Evolutionary conservation across 2,329 filamentous ascomycete genomes (phyloP).

Genomic region (Curvularia sp.): DNA sequence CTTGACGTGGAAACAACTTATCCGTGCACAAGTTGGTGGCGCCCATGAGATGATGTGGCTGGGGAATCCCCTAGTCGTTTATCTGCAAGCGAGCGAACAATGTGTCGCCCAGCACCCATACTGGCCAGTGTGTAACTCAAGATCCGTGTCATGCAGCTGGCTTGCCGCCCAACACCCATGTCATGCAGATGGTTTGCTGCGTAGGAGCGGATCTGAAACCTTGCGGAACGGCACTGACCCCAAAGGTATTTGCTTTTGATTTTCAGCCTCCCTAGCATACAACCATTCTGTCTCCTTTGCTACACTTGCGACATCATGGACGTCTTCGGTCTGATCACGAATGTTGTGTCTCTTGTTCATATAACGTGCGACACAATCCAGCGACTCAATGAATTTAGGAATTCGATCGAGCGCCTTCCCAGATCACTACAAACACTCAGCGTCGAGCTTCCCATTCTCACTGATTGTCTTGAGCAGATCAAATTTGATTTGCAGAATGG

Average conservation of each 20-base stretch:
- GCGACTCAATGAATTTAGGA: background rate
- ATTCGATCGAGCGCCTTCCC: background rate
- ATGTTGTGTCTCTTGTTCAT: background rate
- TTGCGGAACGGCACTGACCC: background rate
- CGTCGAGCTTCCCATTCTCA: background rate
- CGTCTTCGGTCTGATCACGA: background rate
- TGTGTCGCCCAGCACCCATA: background rate
- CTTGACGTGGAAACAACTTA: background rate
- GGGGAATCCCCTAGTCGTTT: background rate
- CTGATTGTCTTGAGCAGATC: background rate
- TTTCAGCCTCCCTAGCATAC: background rate
- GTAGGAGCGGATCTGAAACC: background rate
- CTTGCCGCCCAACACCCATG: background rate
- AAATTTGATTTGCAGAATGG: background rate
- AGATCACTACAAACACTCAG: background rate
- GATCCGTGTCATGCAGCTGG: background rate
- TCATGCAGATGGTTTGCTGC: background rate
- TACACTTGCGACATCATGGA: background rate
- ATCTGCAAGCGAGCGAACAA: background rate
- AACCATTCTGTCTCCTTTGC: background rate
- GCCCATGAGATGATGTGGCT: background rate
- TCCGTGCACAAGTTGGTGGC: background rate
- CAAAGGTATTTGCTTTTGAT: background rate
- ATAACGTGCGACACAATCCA: background rate
- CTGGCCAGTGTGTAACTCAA: background rate